Percentiles rank a stretch among this genome's conserved stretches.
These are phyloP conservation scores for Kalmanozyma brasiliensis DNA, from an alignment of 1,284 basidiomycete species.

Conservation along the genomic window DNA sequence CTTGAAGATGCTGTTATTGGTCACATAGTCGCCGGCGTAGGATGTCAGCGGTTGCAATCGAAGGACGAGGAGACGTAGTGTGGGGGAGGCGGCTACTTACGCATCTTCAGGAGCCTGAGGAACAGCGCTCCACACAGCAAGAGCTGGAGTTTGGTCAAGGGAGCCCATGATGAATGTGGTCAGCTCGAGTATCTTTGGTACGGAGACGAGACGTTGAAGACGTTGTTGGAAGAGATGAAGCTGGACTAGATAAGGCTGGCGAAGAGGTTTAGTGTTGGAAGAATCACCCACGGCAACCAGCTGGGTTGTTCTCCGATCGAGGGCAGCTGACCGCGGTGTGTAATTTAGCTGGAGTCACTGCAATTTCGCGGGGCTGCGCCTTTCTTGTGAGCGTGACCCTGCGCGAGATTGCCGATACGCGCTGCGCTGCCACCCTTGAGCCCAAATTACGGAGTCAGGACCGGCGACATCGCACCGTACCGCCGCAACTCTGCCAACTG, in stretches of 20 bases:
- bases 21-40: not conserved
- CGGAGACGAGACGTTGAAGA: conserved; percentile 1
- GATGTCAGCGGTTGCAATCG: not conserved
- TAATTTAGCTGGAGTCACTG: conserved; percentile 8
- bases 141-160: conserved; percentile 32
- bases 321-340: not conserved
- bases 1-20: conserved; percentile 77
- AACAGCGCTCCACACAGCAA: conserved; percentile 52
- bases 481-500: conserved; percentile 4
- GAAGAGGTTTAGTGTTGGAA: conserved; percentile 1
- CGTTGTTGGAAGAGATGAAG: not conserved
- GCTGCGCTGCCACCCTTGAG: conserved; percentile 3
- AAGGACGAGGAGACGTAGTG: too few species aligned
- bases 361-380: not conserved
- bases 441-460: not conserved
- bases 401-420: conserved; percentile 40
- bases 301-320: too few species aligned
- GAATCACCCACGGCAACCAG: conserved; percentile 6
- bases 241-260: conserved; percentile 9
- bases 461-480: conserved; percentile 8
- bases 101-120: conserved; percentile 60
- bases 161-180: conserved; percentile 35
- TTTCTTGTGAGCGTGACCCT: conserved; percentile 27
- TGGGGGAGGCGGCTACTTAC: conserved; percentile 30
- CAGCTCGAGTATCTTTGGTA: conserved; percentile 7